phyloP scores from a whole-genome alignment of 2,329 filamentous ascomycete genomes.

The Trematosphaeria pertusa region DNA sequence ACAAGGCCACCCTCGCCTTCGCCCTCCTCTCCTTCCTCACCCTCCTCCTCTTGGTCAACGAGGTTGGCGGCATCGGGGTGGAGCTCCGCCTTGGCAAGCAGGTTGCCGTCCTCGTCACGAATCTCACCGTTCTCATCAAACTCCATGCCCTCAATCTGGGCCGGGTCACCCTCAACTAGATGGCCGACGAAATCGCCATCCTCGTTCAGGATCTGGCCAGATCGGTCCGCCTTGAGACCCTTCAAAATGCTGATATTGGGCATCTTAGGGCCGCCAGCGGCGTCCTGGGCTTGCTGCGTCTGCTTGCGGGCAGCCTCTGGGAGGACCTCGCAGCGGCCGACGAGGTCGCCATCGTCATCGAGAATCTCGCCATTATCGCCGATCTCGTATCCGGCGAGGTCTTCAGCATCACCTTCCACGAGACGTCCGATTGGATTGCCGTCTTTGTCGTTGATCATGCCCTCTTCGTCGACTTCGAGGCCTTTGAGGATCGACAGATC shows the following conservation, averaged over 20 bases:
- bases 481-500: conserved; percentile 58
- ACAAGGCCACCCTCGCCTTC: conserved; percentile 18
- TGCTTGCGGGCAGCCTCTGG: conserved; percentile 55
- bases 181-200: conserved; percentile 59
- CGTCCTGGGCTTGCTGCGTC: conserved; percentile 46
- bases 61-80: conserved; percentile 54
- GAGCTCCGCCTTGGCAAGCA: conserved; percentile 60
- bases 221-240: conserved; percentile 55
- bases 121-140: conserved; percentile 63
- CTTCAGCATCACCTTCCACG: conserved; percentile 60
- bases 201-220: conserved; percentile 58
- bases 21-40: conserved; percentile 29
- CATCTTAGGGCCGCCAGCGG: conserved; percentile 45
- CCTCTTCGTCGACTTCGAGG: conserved; percentile 62
- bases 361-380: conserved; percentile 63
- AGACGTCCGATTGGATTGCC: conserved; percentile 58
- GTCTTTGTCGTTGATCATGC: conserved; percentile 59
- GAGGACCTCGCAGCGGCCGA: conserved; percentile 60
- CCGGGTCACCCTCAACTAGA: conserved; percentile 56
- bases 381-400: conserved; percentile 59
- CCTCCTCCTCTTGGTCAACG: conserved; percentile 42
- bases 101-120: conserved; percentile 61
- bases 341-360: conserved; percentile 61
- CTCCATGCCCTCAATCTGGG: conserved; percentile 55
- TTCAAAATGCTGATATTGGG: conserved; percentile 56